Conservation (phyloP, 805 yeast genomes). For the Yamadazyma laniorum region DNA sequence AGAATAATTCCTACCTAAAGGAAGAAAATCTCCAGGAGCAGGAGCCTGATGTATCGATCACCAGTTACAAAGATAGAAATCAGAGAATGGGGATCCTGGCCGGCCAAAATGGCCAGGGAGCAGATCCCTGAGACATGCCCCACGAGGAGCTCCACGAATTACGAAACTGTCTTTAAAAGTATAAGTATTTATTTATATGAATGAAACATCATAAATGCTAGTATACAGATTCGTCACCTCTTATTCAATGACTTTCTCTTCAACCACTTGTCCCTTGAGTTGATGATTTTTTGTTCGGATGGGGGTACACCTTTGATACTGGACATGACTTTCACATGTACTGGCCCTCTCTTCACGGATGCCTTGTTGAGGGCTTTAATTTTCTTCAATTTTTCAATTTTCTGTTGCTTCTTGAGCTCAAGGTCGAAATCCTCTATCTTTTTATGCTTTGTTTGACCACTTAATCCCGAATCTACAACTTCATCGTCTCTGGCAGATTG, state of each 20-base stretch:
- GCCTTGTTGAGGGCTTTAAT: slow-evolving; percentile 21
- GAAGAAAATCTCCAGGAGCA: slow-evolving; percentile 12
- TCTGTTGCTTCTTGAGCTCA: slow-evolving; percentile 28
- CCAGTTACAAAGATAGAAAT: slow-evolving; percentile 18
- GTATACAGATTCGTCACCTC: slow-evolving; percentile 19
- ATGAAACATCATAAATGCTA: not conserved
- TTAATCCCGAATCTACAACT: slow-evolving; percentile 1
- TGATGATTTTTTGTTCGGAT: slow-evolving; percentile 32
- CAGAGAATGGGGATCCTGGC: slow-evolving; percentile 22
- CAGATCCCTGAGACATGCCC: not conserved
- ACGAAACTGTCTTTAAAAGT: too few species aligned
- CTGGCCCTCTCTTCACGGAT: slow-evolving; percentile 39
- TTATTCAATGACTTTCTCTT: slow-evolving; percentile 37
- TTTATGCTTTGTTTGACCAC: slow-evolving; percentile 17
- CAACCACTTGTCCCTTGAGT: slow-evolving; percentile 38
- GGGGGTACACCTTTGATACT: slow-evolving; percentile 30
- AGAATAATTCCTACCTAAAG: slow-evolving; percentile 9
- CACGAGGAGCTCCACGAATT: too few species aligned
- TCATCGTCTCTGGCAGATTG: slow-evolving; percentile 16
- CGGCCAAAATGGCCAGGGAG: not conserved
- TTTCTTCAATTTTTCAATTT: slow-evolving; percentile 32
- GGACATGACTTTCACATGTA: slow-evolving; percentile 35
- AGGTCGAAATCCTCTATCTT: slow-evolving; percentile 36
- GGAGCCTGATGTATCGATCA: slow-evolving; percentile 15
- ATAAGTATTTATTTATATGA: too few species aligned